These are phyloP conservation scores for Berberis vulgaris DNA, from an alignment of 164 flowering plant species.

Conservation along the genomic window DNA sequence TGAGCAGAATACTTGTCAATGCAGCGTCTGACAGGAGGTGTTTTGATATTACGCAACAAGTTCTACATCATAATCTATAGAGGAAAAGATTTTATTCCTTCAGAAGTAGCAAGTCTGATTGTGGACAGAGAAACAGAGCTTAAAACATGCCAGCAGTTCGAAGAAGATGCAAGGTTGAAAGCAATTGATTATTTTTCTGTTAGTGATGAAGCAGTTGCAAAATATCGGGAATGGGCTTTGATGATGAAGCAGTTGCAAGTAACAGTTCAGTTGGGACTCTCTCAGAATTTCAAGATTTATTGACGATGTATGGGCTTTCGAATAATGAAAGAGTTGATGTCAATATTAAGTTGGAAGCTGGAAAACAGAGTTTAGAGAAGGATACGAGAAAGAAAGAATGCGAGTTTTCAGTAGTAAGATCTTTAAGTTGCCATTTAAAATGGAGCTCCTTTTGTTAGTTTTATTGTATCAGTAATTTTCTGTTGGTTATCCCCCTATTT, in stretches of 20 bases:
- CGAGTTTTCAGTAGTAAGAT: slow-evolving; percentile 60
- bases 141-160: slow-evolving; percentile 37
- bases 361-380: slow-evolving; percentile 49
- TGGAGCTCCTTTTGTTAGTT: not conserved
- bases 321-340: slow-evolving; percentile 17
- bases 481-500: not conserved
- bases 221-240: no score
- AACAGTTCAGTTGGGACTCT: slow-evolving; percentile 46
- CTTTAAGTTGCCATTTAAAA: slow-evolving; percentile 1
- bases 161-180: slow-evolving; percentile 63
- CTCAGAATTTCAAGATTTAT: slow-evolving; percentile 55
- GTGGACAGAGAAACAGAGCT: slow-evolving; percentile 59
- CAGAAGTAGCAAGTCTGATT: slow-evolving; percentile 40
- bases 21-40: slow-evolving; percentile 93
- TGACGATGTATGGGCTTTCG: slow-evolving; percentile 17
- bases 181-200: slow-evolving; percentile 29
- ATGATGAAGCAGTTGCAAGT: not conserved
- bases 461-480: not conserved
- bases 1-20: slow-evolving; percentile 11
- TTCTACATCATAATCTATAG: slow-evolving; percentile 68
- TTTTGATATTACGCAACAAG: slow-evolving; percentile 72
- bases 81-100: slow-evolving; percentile 87
- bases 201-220: slow-evolving; percentile 8
- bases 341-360: slow-evolving; percentile 41
- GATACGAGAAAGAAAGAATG: slow-evolving; percentile 54